Evolutionary conservation across 73 alveolate species (phyloP).

Genomic region (Paramecium pentaurelia): DNA sequence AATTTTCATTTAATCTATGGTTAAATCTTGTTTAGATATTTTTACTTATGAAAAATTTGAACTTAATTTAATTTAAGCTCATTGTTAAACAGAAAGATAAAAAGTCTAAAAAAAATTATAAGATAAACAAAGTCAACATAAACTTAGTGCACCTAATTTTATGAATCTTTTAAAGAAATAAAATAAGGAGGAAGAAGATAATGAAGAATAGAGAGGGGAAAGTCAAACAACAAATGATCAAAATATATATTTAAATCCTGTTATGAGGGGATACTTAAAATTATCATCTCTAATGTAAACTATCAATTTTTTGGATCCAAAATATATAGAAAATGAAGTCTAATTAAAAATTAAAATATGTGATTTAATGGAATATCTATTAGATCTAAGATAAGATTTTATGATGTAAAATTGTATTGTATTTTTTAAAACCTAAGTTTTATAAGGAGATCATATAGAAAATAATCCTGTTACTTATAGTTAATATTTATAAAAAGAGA

Average conservation of each 20-base stretch:
- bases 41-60: constrained; percentile 16
- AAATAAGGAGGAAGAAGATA: constrained; percentile 36
- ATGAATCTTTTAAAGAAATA: not conserved
- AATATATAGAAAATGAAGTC: constrained; percentile 6
- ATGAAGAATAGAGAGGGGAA: constrained; percentile 31
- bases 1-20: not conserved
- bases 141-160: not conserved
- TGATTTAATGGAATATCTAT: constrained; percentile 48
- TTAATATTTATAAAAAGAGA: not conserved
- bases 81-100: not conserved
- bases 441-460: not conserved
- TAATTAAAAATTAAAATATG: constrained; percentile 44
- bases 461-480: not conserved
- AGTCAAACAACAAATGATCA: not conserved
- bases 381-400: constrained; percentile 53
- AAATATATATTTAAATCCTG: constrained; percentile 12
- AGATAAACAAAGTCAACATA: not conserved
- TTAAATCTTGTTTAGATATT: not conserved
- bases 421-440: constrained; percentile 32
- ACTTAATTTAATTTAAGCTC: not conserved
- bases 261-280: constrained; percentile 56
- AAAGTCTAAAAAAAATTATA: not conserved
- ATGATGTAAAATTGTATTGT: constrained; percentile 32
- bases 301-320: constrained; percentile 25
- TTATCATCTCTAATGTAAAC: not conserved